Conservation (phyloP, 2,329 filamentous ascomycete species). For the Mariannaea elegans region DNA sequence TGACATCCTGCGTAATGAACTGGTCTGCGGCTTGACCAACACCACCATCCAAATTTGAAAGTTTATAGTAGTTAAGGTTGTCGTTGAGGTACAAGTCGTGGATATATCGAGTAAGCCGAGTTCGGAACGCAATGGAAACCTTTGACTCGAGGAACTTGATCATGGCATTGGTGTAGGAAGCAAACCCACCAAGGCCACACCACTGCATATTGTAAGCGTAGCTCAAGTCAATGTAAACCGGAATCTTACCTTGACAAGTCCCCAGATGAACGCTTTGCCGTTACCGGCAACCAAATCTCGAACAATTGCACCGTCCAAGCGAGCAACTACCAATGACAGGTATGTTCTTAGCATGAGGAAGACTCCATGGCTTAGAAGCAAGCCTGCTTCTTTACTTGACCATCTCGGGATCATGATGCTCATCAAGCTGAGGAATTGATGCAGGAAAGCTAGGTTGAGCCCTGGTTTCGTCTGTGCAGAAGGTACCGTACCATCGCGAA, state of each 20-base stretch:
- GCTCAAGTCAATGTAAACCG: not conserved
- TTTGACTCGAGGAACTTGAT: constrained; percentile 99
- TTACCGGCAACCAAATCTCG: constrained; percentile 95
- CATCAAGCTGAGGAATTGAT: constrained; percentile 94
- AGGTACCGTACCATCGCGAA: constrained; percentile 79
- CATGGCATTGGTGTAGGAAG: constrained; percentile 98
- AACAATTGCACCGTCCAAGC: constrained; percentile 95
- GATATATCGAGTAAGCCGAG: constrained; percentile 92
- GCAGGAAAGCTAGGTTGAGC: constrained; percentile 92
- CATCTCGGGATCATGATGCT: constrained; percentile 98
- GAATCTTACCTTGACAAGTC: constrained; percentile 75
- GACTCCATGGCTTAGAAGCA: constrained; percentile 86
- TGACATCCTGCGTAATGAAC: constrained; percentile 97
- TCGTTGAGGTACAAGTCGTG: constrained; percentile 97
- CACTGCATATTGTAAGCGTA: constrained; percentile 59
- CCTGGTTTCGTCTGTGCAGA: constrained; percentile 92
- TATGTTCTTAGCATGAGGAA: constrained; percentile 95
- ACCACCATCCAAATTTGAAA: constrained; percentile 91
- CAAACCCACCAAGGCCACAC: constrained; percentile 92
- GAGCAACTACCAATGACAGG: constrained; percentile 89
- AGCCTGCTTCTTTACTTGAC: constrained; percentile 93
- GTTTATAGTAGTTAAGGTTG: constrained; percentile 94
- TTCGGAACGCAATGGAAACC: constrained; percentile 97
- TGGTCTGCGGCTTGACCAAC: constrained; percentile 93
- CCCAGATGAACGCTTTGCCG: constrained; percentile 86